phyloP scores from a whole-genome alignment of 805 yeast species.

The Pichia eremophila region DNA sequence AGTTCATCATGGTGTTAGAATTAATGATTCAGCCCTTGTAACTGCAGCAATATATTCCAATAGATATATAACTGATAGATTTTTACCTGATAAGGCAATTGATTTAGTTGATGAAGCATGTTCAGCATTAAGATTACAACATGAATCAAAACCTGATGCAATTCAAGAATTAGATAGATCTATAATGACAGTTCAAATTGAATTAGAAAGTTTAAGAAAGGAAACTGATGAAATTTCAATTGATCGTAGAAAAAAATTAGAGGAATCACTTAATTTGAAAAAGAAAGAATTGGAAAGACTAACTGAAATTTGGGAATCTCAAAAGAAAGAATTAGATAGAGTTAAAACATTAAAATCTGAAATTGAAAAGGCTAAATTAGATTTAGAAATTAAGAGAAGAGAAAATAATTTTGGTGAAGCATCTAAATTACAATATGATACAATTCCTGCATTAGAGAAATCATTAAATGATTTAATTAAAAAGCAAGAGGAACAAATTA shows the following conservation, averaged over 20 bases:
- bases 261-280: constrained; percentile 55
- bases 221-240: constrained; percentile 80
- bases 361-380: constrained; percentile 75
- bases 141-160: constrained; percentile 94
- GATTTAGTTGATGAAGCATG: constrained; percentile 95
- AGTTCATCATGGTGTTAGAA: constrained; percentile 95
- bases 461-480: constrained; percentile 41
- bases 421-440: constrained; percentile 79
- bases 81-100: constrained; percentile 94
- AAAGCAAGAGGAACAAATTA: constrained; percentile 19
- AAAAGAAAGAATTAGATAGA: constrained; percentile 63
- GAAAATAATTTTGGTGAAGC: constrained; percentile 82
- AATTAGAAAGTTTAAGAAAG: constrained; percentile 84
- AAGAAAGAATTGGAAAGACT: constrained; percentile 58
- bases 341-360: constrained; percentile 74
- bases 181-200: constrained; percentile 90
- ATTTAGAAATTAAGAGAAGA: constrained; percentile 74
- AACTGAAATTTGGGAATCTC: constrained; percentile 81
- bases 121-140: constrained; percentile 87
- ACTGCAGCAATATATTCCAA: constrained; percentile 64
- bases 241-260: constrained; percentile 69
- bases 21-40: constrained; percentile 87
- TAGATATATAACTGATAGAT: constrained; percentile 90
- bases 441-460: constrained; percentile 69
- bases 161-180: constrained; percentile 81